Evolutionary conservation across 2,329 filamentous ascomycete genomes (phyloP).

Genomic region (Aspergillus calidoustus): DNA sequence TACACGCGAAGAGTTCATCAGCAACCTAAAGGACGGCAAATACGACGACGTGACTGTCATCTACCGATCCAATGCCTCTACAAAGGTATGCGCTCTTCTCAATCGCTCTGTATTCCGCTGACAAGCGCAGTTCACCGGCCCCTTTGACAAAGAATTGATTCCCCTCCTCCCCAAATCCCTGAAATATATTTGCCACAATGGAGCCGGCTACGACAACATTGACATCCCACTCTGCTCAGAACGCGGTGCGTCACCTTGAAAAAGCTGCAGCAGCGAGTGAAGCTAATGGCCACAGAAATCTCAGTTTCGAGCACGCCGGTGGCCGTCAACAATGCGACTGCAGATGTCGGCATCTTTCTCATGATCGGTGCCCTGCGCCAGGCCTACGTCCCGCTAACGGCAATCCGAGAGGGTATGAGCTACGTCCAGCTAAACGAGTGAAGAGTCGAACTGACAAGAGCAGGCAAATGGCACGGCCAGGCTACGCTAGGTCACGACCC

Average conservation of each 20-base stretch:
- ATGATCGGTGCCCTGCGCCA: slow-evolving; percentile 54
- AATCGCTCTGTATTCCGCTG: neutral
- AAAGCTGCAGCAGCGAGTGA: neutral
- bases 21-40: slow-evolving; percentile 57
- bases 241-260: slow-evolving; percentile 32
- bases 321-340: slow-evolving; percentile 53
- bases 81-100: slow-evolving; percentile 39
- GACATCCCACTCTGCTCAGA: slow-evolving; percentile 59
- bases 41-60: slow-evolving; percentile 61
- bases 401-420: slow-evolving; percentile 45
- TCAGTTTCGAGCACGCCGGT: slow-evolving; percentile 51
- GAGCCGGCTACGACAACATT: slow-evolving; percentile 66
- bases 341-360: slow-evolving; percentile 53
- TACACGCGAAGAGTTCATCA: slow-evolving; percentile 59
- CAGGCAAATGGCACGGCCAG: slow-evolving; percentile 48
- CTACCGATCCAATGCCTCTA: slow-evolving; percentile 64
- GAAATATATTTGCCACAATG: slow-evolving; percentile 58
- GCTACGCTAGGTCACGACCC: slow-evolving; percentile 51
- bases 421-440: neutral
- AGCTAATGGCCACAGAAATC: slow-evolving; percentile 34
- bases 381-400: slow-evolving; percentile 46
- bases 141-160: slow-evolving; percentile 55
- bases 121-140: slow-evolving; percentile 44
- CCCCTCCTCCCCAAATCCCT: slow-evolving; percentile 50
- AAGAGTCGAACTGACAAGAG: slow-evolving; percentile 9